These are phyloP conservation scores for Aspergillus fischeri DNA, from an alignment of 2,329 filamentous ascomycete species.

Conservation along the genomic window DNA sequence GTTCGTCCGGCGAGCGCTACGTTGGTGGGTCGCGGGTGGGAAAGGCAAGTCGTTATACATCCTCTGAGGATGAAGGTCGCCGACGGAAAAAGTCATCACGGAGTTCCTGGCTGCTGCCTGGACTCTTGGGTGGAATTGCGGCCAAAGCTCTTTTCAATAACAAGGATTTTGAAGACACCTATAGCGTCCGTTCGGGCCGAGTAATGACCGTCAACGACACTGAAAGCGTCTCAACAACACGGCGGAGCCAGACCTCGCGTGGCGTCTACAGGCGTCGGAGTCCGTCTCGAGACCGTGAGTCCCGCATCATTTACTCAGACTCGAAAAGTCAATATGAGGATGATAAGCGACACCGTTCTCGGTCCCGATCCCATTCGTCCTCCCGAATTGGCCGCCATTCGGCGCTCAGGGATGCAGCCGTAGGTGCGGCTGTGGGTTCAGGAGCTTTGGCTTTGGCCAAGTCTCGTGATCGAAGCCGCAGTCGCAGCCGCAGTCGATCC, in stretches of 20 bases:
- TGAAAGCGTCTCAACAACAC: constrained; percentile 24
- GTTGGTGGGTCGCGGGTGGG: constrained; percentile 48
- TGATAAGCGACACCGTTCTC: constrained; percentile 28
- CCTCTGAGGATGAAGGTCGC: constrained; percentile 48
- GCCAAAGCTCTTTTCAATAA: constrained; percentile 52
- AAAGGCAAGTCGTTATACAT: constrained; percentile 57
- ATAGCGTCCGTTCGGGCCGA: constrained; percentile 55
- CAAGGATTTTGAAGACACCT: constrained; percentile 57
- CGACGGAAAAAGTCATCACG: constrained; percentile 43
- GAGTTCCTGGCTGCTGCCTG: constrained; percentile 51
- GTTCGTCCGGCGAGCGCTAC: constrained; percentile 46
- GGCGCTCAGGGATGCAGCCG: constrained; percentile 29
- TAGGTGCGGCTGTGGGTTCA: constrained; percentile 35
- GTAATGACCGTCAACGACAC: constrained; percentile 25
- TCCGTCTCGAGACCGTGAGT: constrained; percentile 35
- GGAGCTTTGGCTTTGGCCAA: constrained; percentile 25
- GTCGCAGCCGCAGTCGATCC: constrained; percentile 33
- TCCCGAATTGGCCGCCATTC: constrained; percentile 26
- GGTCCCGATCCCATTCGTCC: constrained; percentile 39
- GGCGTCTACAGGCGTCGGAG: constrained; percentile 30
- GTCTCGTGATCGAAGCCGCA: constrained; percentile 18
- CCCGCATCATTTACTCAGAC: constrained; percentile 25
- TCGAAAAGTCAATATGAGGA: constrained; percentile 17
- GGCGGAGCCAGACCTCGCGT: constrained; percentile 44
- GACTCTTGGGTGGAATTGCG: constrained; percentile 53